Base-by-base conservation (phyloP, 305 asterid genomes). In the Solanum hybrid region DNA sequence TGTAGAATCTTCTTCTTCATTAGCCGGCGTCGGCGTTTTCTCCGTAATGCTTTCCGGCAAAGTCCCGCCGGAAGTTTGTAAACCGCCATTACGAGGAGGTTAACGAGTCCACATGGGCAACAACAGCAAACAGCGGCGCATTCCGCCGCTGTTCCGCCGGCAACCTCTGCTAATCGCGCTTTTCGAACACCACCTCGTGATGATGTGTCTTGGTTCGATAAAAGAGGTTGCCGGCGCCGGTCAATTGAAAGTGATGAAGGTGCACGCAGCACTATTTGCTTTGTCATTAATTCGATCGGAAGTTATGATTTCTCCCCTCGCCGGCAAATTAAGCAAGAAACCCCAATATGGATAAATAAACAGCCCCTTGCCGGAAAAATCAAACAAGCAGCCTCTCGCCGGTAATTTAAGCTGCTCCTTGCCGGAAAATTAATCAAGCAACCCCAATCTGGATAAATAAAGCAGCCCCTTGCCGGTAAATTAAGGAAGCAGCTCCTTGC, bases 71-170 rank as follows among this genome's bases (percentile, higher is more conserved):
- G 99, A 5, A 97, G 78, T 91, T 93, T 96, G 93, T 96, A 97
- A 4, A 93, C 93, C 10, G 95, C 96, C 39, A 96, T 90, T 11
- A 97, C 94, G 3, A 96, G 88, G 33, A 97, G 92, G 70, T 95
- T 91, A 24, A 92, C 95, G 45, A 97, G 36, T 17, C 95, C 97
- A 89, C 97, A 95, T 0, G 99, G 99, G 45, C 97, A 95, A 92
- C 99, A 97, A 91, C 99, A 97, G 87, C 96, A 94, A 72, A 97
- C 93, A 70, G 98, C 99, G 24, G 97, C 96, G 93, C 99, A 97
- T 73, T 97, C 99, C 2, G 99, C 99, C n/a, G 97, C 87, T 5
- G 99, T 94, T 5, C 97, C 99, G 2, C 99, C 99, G 1, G 95
- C 98, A 8, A 96, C 92, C 94, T 97, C 99, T 51, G 93, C 98